These are phyloP conservation scores for Pichia rugopelliculosa DNA, from an alignment of 805 yeast genomes.

Conservation along the genomic window DNA sequence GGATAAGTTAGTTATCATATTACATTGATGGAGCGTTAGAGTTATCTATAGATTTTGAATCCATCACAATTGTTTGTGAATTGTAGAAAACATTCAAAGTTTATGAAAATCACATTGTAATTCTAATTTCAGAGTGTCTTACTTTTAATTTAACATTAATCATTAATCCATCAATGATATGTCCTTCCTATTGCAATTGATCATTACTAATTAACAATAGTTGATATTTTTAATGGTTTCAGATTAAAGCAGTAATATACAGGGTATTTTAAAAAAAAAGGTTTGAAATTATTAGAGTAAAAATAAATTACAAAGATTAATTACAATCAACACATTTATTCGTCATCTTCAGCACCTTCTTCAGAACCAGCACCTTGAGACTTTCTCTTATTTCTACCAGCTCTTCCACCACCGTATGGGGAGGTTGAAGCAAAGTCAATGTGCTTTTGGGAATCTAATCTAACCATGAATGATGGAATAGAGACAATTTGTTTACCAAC, in stretches of 20 bases:
- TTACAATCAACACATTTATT: conserved; percentile 38
- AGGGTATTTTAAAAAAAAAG: conserved; percentile 1
- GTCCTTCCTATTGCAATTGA: no score
- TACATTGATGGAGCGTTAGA: no score
- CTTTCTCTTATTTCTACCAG: conserved; percentile 99
- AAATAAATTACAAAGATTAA: neutral
- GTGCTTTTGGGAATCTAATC: conserved; percentile 99
- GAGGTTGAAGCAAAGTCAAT: conserved; percentile 98
- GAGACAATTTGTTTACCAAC: conserved; percentile 99
- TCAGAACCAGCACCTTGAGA: conserved; percentile 61
- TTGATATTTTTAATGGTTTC: neutral
- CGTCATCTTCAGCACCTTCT: conserved; percentile 55
- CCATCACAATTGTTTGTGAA: no score
- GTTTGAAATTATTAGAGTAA: conserved; percentile 7
- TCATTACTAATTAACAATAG: no score
- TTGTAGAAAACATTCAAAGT: no score
- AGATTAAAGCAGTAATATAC: neutral
- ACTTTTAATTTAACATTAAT: no score
- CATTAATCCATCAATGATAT: no score
- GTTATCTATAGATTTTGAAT: no score
- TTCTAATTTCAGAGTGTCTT: no score
- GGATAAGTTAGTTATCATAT: no score
- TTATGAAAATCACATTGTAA: no score
- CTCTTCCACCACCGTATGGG: conserved; percentile 99
- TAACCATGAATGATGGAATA: conserved; percentile 98